These are phyloP conservation scores for Lentinula aciculospora DNA, from an alignment of 768 basidiomycete genomes.

Conservation along the genomic window DNA sequence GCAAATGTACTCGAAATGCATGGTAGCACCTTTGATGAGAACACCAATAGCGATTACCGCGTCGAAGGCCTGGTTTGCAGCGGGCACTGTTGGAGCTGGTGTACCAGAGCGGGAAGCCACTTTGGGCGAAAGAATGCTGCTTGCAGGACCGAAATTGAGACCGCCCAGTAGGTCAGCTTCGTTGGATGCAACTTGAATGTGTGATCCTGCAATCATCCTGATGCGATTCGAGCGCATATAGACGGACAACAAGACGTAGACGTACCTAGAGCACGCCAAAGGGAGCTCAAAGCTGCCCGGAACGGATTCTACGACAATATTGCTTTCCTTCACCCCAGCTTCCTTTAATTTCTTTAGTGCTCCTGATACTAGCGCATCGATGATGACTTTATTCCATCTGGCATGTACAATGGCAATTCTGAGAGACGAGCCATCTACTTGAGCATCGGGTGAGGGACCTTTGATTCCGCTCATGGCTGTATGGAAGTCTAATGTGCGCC, in stretches of 20 bases:
- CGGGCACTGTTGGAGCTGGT: constrained; percentile 35
- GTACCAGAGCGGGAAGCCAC: constrained; percentile 45
- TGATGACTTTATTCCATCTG: constrained; percentile 89
- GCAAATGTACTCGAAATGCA: constrained; percentile 99
- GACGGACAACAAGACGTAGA: constrained; percentile 7
- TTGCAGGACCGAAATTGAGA: constrained; percentile 35
- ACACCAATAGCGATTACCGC: constrained; percentile 97
- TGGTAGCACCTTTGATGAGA: constrained; percentile 95
- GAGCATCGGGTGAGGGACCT: constrained; percentile 55
- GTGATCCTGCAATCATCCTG: constrained; percentile 88
- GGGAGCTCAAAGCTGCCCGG: constrained; percentile 97
- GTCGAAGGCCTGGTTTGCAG: constrained; percentile 68
- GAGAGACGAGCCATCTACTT: constrained; percentile 74
- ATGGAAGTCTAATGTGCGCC: neutral
- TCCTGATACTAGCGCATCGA: constrained; percentile 81
- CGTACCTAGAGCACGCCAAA: constrained; percentile 78
- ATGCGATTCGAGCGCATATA: constrained; percentile 8
- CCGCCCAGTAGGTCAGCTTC: constrained; percentile 79
- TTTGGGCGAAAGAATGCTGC: constrained; percentile 19
- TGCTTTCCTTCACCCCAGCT: constrained; percentile 81
- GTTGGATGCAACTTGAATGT: constrained; percentile 70
- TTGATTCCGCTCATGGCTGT: constrained; percentile 55
- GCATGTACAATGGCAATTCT: constrained; percentile 93
- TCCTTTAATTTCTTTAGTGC: constrained; percentile 75
- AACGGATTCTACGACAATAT: constrained; percentile 88